Conservation (phyloP, 208 protist genomes). For the Blastocrithidia nonstop region DNA sequence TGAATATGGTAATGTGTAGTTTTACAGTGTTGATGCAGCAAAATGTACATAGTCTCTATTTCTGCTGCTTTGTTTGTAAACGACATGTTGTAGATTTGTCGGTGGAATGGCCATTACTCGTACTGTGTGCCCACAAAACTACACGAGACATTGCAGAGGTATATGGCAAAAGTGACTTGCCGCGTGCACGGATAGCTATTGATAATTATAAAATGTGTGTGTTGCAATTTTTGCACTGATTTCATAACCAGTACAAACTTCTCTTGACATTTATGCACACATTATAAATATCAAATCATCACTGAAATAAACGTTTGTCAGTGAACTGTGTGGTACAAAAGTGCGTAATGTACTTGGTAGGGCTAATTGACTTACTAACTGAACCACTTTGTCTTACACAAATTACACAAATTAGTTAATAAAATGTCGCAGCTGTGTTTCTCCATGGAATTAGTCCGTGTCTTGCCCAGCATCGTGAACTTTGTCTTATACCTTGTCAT, state of each 20-base stretch:
- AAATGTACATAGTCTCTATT: too few relatives aligned
- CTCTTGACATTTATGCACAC: constrained; percentile 30
- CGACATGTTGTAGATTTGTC: too few relatives aligned
- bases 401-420: too few relatives aligned
- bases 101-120: constrained; percentile 45
- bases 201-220: constrained; percentile 12
- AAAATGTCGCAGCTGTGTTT: too few relatives aligned
- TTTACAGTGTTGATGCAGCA: too few relatives aligned
- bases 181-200: constrained; percentile 22
- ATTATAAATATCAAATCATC: constrained; percentile 29
- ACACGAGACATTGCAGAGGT: constrained; percentile 28
- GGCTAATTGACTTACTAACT: constrained; percentile 21
- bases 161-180: constrained; percentile 12
- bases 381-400: constrained; percentile 12
- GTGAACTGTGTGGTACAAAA: constrained; percentile 6
- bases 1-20: too few relatives aligned
- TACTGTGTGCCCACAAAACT: constrained; percentile 38
- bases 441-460: too few relatives aligned
- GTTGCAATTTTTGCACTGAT: constrained; percentile 9
- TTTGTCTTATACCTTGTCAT: too few relatives aligned
- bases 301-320: constrained; percentile 12
- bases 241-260: constrained; percentile 21
- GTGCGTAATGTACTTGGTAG: constrained; percentile 11
- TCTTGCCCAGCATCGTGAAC: too few relatives aligned
- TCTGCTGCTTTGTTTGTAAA: too few relatives aligned